These are phyloP conservation scores for Coemansia sp. DNA, from an alignment of 192 early-diverging fungal genomes.

Conservation along the genomic window DNA sequence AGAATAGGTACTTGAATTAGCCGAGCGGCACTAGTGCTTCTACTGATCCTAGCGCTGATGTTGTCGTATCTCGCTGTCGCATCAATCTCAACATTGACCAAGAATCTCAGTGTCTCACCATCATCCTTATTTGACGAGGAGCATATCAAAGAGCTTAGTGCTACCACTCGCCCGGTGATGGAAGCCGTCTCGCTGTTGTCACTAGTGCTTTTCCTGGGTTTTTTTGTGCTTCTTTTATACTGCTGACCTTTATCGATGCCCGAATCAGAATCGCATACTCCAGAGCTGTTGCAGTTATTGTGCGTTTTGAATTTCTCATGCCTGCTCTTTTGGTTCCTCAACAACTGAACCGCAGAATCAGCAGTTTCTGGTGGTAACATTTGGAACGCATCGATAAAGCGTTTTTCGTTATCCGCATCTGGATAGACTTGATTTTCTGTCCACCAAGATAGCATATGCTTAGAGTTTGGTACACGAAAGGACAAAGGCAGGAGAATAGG, in stretches of 20 bases:
- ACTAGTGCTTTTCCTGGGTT: too few species aligned
- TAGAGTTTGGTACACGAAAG: background rate
- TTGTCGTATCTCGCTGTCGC: background rate
- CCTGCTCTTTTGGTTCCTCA: conserved; percentile 8
- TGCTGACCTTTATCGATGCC: background rate
- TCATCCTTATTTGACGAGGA: background rate
- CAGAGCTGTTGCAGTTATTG: background rate
- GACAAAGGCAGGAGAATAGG: conserved; percentile 21
- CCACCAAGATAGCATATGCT: conserved; percentile 37
- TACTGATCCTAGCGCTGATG: background rate
- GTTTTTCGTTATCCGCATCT: conserved; percentile 14
- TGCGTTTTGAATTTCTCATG: background rate
- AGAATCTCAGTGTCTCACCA: conserved; percentile 12
- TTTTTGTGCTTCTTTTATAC: background rate
- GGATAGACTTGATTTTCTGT: conserved; percentile 22
- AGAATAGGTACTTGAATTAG: conserved; percentile 10
- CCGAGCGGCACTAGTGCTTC: background rate
- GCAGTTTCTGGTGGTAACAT: conserved; percentile 8
- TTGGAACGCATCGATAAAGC: conserved; percentile 13
- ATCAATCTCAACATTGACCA: conserved; percentile 19
- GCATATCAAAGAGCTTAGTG: conserved; percentile 15
- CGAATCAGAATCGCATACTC: background rate
- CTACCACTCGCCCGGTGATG: conserved; percentile 17
- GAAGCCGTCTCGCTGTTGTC: conserved; percentile 1
- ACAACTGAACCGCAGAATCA: background rate